These are phyloP conservation scores for Evernia prunastri DNA, from an alignment of 495 filamentous ascomycete species.

Conservation along the genomic window DNA sequence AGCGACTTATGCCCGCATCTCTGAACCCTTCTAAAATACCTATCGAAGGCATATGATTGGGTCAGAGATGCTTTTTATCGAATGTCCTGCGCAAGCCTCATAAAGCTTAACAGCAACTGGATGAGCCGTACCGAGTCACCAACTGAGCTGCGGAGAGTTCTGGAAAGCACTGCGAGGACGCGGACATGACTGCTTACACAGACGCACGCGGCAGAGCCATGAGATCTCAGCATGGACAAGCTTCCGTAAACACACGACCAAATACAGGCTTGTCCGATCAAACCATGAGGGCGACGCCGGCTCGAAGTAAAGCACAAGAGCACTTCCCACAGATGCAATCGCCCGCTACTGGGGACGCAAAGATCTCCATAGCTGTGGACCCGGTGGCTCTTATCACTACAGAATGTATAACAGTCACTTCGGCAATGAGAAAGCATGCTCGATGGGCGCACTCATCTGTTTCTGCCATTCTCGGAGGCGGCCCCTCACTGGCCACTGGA, in stretches of 20 bases:
- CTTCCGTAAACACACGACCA: not conserved
- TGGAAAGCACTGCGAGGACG: not conserved
- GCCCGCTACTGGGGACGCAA: not conserved
- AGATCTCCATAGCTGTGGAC: slow-evolving; percentile 74
- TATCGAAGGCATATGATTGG: not conserved
- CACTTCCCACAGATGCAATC: not conserved
- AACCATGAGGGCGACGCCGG: not conserved
- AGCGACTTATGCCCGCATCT: not conserved
- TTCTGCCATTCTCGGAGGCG: slow-evolving; percentile 86
- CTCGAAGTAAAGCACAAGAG: slow-evolving; percentile 8
- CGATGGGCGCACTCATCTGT: slow-evolving; percentile 96
- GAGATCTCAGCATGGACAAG: not conserved
- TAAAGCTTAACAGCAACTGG: not conserved
- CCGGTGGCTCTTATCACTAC: slow-evolving; percentile 93
- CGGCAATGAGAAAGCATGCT: slow-evolving; percentile 95
- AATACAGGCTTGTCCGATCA: not conserved
- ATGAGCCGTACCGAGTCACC: not conserved
- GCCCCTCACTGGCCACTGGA: slow-evolving; percentile 34
- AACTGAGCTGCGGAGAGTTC: not conserved
- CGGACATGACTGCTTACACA: slow-evolving; percentile 1
- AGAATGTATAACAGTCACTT: slow-evolving; percentile 98
- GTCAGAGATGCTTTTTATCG: not conserved
- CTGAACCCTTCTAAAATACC: not conserved
- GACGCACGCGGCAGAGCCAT: not conserved
- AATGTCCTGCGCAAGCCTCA: not conserved